Percentiles rank a stretch among this genome's conserved stretches.
phyloP scores from a whole-genome alignment of 2,329 filamentous ascomycete species.

The Epichloe baconii region DNA sequence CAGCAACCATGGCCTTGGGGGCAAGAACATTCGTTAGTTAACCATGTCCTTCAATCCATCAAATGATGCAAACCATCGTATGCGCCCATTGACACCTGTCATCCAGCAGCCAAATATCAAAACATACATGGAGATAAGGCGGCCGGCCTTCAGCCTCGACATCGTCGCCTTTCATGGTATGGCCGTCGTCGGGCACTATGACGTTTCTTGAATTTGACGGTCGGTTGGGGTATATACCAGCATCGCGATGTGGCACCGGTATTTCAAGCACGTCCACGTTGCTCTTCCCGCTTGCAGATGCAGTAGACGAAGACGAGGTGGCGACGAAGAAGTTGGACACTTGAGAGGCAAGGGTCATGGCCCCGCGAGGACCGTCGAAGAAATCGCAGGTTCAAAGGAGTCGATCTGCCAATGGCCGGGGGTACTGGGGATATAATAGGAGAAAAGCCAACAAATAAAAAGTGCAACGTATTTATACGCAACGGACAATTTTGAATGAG shows the following conservation, averaged over 20 bases:
- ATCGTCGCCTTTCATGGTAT: slow-evolving; percentile 24
- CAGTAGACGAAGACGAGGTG: slow-evolving; percentile 4
- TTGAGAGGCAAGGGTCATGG: slow-evolving; percentile 7
- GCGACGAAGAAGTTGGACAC: slow-evolving; percentile 2
- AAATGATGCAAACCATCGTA: background rate
- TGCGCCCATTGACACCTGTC: background rate
- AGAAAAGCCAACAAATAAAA: background rate
- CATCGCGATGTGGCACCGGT: slow-evolving; percentile 19
- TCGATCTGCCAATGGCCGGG: background rate
- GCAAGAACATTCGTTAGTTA: slow-evolving; percentile 2
- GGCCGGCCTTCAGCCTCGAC: slow-evolving; percentile 30
- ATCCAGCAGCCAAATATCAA: background rate
- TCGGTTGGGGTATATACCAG: slow-evolving; percentile 14
- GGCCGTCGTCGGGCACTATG: slow-evolving; percentile 13
- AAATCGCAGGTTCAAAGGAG: background rate
- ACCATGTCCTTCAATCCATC: background rate
- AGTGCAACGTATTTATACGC: background rate
- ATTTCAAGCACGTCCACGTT: slow-evolving; percentile 2
- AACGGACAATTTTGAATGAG: background rate
- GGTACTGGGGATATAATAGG: background rate
- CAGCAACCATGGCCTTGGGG: slow-evolving; percentile 79
- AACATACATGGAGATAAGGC: slow-evolving; percentile 30
- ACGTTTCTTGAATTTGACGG: slow-evolving; percentile 13
- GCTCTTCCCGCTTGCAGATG: slow-evolving; percentile 5
- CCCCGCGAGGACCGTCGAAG: background rate